Conservation (phyloP, 73 alveolate genomes). For the Uronychia setigera region DNA sequence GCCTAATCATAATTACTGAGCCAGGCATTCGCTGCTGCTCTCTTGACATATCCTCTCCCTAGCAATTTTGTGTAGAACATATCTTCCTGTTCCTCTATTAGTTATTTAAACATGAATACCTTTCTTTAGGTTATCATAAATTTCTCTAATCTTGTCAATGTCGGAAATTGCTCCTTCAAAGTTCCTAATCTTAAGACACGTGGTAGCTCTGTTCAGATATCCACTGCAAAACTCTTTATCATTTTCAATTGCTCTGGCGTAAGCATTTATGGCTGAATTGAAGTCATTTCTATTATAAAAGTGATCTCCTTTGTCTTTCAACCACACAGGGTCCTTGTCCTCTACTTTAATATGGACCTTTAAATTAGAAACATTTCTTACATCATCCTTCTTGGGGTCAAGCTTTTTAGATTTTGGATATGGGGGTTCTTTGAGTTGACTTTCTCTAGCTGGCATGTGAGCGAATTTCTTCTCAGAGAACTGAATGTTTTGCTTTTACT, state of each 20-base stretch:
- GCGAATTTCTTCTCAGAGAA: slow-evolving; percentile 87
- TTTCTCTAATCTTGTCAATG: slow-evolving; percentile 9
- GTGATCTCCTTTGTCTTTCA: slow-evolving; percentile 94
- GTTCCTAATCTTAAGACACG: slow-evolving; percentile 44
- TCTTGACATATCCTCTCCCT: slow-evolving; percentile 47
- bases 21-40: slow-evolving; percentile 91
- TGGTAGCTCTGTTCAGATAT: slow-evolving; percentile 76
- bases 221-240: slow-evolving; percentile 82
- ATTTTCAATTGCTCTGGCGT: slow-evolving; percentile 79
- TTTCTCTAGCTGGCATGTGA: slow-evolving; percentile 93
- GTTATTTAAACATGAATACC: slow-evolving; percentile 6
- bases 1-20: slow-evolving; percentile 82
- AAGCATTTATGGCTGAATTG: slow-evolving; percentile 89
- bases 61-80: slow-evolving; percentile 47
- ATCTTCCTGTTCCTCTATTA: slow-evolving; percentile 46
- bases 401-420: slow-evolving; percentile 86
- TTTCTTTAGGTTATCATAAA: background rate
- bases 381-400: slow-evolving; percentile 79
- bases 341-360: slow-evolving; percentile 77
- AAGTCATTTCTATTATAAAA: slow-evolving; percentile 86
- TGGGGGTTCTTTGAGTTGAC: slow-evolving; percentile 88
- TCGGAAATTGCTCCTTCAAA: slow-evolving; percentile 55
- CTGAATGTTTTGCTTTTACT: slow-evolving; percentile 69
- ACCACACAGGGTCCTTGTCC: slow-evolving; percentile 92
- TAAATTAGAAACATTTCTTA: background rate